Conservation (phyloP, 129 eudicot species). For the Flaveria sonorensis region DNA sequence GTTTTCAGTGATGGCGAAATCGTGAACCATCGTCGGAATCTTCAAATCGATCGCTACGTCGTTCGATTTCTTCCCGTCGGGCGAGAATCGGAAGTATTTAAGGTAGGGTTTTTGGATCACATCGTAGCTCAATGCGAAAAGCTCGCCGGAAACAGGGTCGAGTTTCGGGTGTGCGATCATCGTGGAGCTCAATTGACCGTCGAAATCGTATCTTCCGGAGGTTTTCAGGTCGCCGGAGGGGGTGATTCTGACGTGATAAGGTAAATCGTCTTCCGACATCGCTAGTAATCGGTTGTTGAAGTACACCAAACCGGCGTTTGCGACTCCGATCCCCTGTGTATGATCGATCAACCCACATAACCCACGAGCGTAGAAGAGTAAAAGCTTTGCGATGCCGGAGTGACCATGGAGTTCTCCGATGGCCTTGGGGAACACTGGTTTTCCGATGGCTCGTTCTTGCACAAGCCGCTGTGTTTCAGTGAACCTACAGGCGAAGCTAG, state of each 20-base stretch:
- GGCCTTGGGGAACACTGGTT: conserved; percentile 57
- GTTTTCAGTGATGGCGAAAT: conserved; percentile 60
- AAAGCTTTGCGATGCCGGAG: conserved; percentile 49
- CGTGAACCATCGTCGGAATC: conserved; percentile 61
- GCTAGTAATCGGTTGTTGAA: conserved; percentile 50
- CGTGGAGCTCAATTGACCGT: conserved; percentile 37
- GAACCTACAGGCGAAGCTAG: conserved; percentile 54
- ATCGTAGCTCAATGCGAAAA: conserved; percentile 52
- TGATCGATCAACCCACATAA: conserved; percentile 47
- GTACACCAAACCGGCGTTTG: conserved; percentile 60
- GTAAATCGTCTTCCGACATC: conserved; percentile 61
- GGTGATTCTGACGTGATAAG: conserved; percentile 47
- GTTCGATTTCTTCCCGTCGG: conserved; percentile 47
- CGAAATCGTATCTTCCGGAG: conserved; percentile 42
- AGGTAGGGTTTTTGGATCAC: conserved; percentile 52
- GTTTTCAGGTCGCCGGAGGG: conserved; percentile 54
- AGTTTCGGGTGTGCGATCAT: conserved; percentile 68
- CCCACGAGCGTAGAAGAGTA: conserved; percentile 54
- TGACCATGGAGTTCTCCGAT: conserved; percentile 65
- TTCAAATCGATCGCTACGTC: conserved; percentile 49
- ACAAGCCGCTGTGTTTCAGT: conserved; percentile 50
- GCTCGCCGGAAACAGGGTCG: conserved; percentile 49
- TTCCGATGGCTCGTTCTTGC: conserved; percentile 48
- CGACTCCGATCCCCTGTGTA: conserved; percentile 48
- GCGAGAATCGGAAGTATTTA: conserved; percentile 50